A percentile compares a stretch with the other conserved stretches of the same genome.
phyloP scores from a whole-genome alignment of 1,139 yeast genomes.

The Meyerozyma guilliermondii region DNA sequence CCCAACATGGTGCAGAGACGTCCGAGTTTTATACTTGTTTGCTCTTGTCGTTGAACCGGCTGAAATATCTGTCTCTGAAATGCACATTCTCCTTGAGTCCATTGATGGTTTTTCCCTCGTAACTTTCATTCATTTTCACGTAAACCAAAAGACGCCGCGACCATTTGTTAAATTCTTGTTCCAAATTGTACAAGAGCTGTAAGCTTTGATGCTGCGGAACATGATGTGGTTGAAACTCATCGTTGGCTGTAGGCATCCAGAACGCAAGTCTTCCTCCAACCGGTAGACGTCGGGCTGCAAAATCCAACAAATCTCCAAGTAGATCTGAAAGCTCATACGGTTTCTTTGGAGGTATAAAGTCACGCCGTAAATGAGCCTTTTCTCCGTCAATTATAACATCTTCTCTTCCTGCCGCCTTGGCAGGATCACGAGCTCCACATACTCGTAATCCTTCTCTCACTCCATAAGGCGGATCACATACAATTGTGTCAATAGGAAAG shows the following conservation, averaged over 20 bases:
- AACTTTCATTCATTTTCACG: conserved; percentile 56
- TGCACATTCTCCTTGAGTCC: conserved; percentile 43
- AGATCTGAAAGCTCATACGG: conserved; percentile 77
- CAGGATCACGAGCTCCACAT: conserved; percentile 72
- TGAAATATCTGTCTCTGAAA: conserved; percentile 79
- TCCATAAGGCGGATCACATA: conserved; percentile 98
- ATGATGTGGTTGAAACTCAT: conserved; percentile 65
- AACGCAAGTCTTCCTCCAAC: conserved; percentile 78
- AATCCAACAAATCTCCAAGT: conserved; percentile 69
- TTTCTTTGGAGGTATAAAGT: conserved; percentile 89
- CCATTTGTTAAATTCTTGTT: conserved; percentile 91
- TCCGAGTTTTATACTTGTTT: conserved; percentile 2
- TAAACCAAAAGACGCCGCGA: conserved; percentile 81
- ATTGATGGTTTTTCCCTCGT: conserved; percentile 53
- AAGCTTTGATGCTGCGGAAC: conserved; percentile 77
- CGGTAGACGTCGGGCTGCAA: conserved; percentile 68
- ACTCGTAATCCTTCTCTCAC: conserved; percentile 94
- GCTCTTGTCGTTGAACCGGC: conserved; percentile 49
- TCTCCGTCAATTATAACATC: conserved; percentile 68
- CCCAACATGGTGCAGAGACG: too few relatives aligned
- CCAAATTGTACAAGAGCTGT: conserved; percentile 67
- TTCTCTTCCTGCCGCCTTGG: conserved; percentile 59
- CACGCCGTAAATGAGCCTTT: conserved; percentile 70
- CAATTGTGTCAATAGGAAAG: conserved; percentile 68
- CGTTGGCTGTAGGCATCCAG: conserved; percentile 99